Conservation (phyloP, 768 basidiomycete species). For the Daedalea quercina region DNA sequence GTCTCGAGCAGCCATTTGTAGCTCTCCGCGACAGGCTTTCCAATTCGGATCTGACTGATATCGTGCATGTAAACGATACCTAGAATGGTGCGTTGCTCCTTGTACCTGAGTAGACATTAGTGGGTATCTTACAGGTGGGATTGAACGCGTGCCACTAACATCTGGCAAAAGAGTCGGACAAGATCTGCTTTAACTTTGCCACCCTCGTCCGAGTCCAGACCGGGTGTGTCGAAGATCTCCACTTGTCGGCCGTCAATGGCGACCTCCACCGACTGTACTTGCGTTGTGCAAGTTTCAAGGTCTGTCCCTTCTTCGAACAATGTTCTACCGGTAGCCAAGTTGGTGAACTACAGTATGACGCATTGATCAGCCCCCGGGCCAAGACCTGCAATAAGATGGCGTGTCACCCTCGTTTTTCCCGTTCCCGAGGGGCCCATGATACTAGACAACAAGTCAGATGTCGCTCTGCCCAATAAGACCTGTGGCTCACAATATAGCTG, state of each 20-base stretch:
- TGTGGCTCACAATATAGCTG: neutral
- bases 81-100: slow-evolving; percentile 7
- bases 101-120: neutral
- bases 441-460: slow-evolving; percentile 2
- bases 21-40: slow-evolving; percentile 23
- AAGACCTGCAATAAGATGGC: neutral
- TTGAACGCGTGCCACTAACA: too few species aligned
- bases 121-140: too few species aligned
- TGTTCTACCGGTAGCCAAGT: neutral
- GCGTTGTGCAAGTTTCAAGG: slow-evolving; percentile 14
- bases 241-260: slow-evolving; percentile 10
- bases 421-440: slow-evolving; percentile 18
- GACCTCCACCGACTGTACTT: slow-evolving; percentile 10
- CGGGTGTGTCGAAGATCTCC: slow-evolving; percentile 16
- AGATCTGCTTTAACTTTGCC: neutral
- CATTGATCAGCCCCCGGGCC: slow-evolving; percentile 17
- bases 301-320: neutral
- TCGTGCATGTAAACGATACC: slow-evolving; percentile 30
- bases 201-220: slow-evolving; percentile 13
- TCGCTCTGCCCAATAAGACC: neutral
- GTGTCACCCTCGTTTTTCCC: neutral
- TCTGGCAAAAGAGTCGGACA: neutral
- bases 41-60: slow-evolving; percentile 28
- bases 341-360: neutral
- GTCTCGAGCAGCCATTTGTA: slow-evolving; percentile 27